These are phyloP conservation scores for Venustampulla echinocandica DNA, from an alignment of 495 filamentous ascomycete genomes.

Conservation along the genomic window DNA sequence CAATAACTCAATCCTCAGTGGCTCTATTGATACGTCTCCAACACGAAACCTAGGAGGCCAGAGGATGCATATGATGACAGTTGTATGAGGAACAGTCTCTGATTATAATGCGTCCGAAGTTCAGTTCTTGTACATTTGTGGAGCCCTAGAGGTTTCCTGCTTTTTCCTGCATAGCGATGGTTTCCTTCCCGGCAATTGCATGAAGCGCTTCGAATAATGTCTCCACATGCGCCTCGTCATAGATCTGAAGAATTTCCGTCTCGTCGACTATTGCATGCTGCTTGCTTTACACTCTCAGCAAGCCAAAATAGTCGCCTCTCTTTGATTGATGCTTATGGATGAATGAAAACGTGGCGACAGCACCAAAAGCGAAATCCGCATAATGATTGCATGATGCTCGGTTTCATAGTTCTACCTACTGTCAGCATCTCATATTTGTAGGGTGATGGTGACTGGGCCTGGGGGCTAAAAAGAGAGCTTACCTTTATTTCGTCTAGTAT, in stretches of 20 bases:
- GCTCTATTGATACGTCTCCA: conserved; percentile 41
- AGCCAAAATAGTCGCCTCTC: conserved; percentile 4
- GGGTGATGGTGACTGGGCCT: neutral
- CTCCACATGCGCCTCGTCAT: conserved; percentile 5
- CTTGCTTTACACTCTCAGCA: conserved; percentile 5
- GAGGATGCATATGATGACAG: conserved; percentile 63
- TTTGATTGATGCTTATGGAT: conserved; percentile 3
- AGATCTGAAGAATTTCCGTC: conserved; percentile 9
- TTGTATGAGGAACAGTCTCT: conserved; percentile 33
- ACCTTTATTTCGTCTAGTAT: conserved; percentile 10
- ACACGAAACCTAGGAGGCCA: conserved; percentile 40
- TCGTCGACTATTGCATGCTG: conserved; percentile 8
- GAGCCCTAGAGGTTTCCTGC: conserved; percentile 1
- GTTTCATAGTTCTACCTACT: conserved; percentile 2
- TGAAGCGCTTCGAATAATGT: conserved; percentile 11
- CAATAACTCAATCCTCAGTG: conserved; percentile 39
- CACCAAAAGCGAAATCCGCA: conserved; percentile 7
- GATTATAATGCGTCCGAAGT: neutral
- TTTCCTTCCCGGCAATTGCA: conserved; percentile 13
- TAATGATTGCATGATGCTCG: conserved; percentile 18
- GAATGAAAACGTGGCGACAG: neutral
- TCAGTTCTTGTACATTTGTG: conserved; percentile 19
- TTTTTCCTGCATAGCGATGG: conserved; percentile 24
- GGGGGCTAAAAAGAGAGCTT: neutral
- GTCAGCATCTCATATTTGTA: neutral